Evolutionary conservation across 78 protist genomes (phyloP).

Genomic region (Dictyostelium brefeldianum): DNA sequence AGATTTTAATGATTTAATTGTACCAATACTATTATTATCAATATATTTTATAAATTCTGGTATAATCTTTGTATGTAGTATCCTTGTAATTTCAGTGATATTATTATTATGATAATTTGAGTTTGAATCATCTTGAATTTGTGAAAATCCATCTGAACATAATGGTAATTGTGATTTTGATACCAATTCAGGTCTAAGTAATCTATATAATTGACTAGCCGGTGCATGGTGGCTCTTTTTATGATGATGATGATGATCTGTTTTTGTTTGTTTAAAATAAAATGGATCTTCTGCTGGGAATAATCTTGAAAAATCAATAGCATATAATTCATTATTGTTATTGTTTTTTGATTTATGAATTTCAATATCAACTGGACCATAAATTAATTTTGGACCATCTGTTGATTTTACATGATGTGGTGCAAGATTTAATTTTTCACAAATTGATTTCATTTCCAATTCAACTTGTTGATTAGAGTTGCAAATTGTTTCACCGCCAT

Average conservation of each 20-base stretch:
- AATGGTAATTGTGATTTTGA: background rate
- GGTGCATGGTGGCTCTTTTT: too few relatives aligned
- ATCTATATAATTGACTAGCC: background rate
- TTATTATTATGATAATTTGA: conserved; percentile 5
- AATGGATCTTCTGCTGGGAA: conserved; percentile 65
- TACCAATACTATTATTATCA: background rate
- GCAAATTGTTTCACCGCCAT: conserved; percentile 49
- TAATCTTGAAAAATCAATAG: conserved; percentile 51
- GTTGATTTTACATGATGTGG: background rate
- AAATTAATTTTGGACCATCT: conserved; percentile 4
- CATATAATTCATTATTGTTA: conserved; percentile 10
- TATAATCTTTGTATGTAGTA: conserved; percentile 16
- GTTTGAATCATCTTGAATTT: conserved; percentile 7
- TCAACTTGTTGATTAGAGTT: background rate
- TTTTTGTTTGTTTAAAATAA: background rate
- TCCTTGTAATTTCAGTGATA: background rate
- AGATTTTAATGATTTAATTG: background rate
- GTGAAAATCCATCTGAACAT: conserved; percentile 58
- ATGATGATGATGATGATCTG: background rate
- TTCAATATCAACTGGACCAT: conserved; percentile 80
- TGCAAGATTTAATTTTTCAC: conserved; percentile 7
- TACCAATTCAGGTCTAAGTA: conserved; percentile 70
- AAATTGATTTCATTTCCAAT: conserved; percentile 31
- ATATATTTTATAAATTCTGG: conserved; percentile 18
- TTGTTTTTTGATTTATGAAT: conserved; percentile 50